phyloP scores from a whole-genome alignment of 1,139 yeast genomes.

The Candida glucosophila region DNA sequence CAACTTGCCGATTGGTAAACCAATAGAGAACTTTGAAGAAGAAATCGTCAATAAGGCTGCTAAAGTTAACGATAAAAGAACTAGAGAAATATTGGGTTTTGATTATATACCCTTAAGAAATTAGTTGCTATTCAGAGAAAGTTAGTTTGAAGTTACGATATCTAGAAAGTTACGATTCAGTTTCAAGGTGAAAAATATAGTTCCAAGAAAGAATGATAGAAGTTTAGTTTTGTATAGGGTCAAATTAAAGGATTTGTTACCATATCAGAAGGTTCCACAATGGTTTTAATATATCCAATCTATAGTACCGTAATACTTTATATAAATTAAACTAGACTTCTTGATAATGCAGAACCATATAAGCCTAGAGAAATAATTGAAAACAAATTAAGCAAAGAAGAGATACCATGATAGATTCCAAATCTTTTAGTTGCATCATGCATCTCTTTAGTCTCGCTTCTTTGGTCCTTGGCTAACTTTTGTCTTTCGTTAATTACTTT shows the following conservation, averaged over 20 bases:
- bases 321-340: constrained; percentile 20
- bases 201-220: too few species aligned
- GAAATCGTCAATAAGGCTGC: too few species aligned
- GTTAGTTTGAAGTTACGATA: constrained; percentile 28
- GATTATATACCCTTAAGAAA: constrained; percentile 21
- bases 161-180: constrained; percentile 1
- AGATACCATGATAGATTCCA: constrained; percentile 68
- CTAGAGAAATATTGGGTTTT: constrained; percentile 20
- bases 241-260: too few species aligned
- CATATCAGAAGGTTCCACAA: too few species aligned
- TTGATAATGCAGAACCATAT: constrained; percentile 61
- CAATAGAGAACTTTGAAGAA: constrained; percentile 5
- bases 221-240: too few species aligned
- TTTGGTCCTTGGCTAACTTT: constrained; percentile 36
- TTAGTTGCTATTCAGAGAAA: constrained; percentile 30
- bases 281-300: too few species aligned
- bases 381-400: constrained; percentile 56
- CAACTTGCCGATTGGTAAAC: constrained; percentile 19
- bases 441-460: constrained; percentile 30
- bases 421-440: constrained; percentile 51
- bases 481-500: constrained; percentile 50
- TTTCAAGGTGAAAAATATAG: too few species aligned
- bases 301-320: too few species aligned
- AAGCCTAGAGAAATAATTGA: constrained; percentile 53
- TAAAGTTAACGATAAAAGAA: constrained; percentile 16